A percentile compares a stretch with the other conserved stretches of the same genome.
phyloP scores from a whole-genome alignment of 495 filamentous ascomycete genomes.

The Polyplosphaeria fusca region DNA sequence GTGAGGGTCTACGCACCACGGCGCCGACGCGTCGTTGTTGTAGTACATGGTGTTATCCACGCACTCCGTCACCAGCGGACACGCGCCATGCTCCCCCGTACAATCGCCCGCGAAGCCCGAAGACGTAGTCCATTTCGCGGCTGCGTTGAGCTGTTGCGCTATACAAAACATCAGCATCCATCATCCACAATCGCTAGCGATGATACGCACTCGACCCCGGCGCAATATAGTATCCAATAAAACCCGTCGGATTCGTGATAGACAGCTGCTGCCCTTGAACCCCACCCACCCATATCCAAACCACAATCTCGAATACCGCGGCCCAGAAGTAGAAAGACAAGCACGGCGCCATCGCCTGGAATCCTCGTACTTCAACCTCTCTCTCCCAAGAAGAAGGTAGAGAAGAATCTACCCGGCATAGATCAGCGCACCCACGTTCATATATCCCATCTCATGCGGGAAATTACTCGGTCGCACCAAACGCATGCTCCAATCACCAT shows the following conservation, averaged over 20 bases:
- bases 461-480: too few relatives aligned
- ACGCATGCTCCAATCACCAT: too few relatives aligned
- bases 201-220: background rate
- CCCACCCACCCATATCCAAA: too few relatives aligned
- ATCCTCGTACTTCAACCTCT: too few relatives aligned
- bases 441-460: too few relatives aligned
- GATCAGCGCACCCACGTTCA: too few relatives aligned
- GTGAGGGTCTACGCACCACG: background rate
- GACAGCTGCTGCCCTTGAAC: too few relatives aligned
- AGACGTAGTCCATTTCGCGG: background rate
- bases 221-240: background rate
- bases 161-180: background rate
- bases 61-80: background rate
- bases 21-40: background rate
- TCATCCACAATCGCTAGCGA: background rate
- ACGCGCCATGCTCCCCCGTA: background rate
- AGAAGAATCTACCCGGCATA: too few relatives aligned
- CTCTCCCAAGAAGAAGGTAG: too few relatives aligned
- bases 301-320: too few relatives aligned
- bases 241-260: background rate
- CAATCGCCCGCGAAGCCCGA: background rate
- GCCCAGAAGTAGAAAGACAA: too few relatives aligned
- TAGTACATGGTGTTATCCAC: background rate
- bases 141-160: background rate
- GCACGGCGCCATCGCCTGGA: too few relatives aligned